phyloP scores from a whole-genome alignment of 1,284 basidiomycete species.

The Chalciporus sp. region DNA sequence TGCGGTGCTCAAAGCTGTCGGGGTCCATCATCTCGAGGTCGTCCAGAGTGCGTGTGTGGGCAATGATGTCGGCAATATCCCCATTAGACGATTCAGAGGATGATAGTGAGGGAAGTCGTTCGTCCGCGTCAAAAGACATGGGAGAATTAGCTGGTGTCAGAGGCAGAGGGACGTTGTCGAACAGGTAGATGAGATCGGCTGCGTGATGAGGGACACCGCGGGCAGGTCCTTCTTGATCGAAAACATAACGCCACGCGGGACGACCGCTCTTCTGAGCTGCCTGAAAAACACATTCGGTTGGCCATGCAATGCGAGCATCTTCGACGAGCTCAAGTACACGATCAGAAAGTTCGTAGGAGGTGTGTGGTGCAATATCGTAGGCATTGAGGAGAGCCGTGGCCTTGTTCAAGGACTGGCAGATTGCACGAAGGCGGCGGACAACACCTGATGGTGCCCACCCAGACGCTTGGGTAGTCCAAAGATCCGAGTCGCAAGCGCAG shows the following conservation, averaged over 20 bases:
- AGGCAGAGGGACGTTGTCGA: constrained; percentile 66
- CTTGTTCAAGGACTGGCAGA: constrained; percentile 67
- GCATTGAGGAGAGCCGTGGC: constrained; percentile 61
- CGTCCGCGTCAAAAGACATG: constrained; percentile 41
- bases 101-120: constrained; percentile 31
- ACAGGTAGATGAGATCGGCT: constrained; percentile 72
- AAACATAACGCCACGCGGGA: constrained; percentile 74
- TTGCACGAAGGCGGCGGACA: constrained; percentile 65
- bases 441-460: constrained; percentile 62
- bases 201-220: constrained; percentile 65
- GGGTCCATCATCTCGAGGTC: constrained; percentile 34
- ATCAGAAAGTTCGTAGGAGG: constrained; percentile 64
- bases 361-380: constrained; percentile 66
- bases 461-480: constrained; percentile 60
- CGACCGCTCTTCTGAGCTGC: constrained; percentile 50
- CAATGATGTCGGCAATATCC: constrained; percentile 33
- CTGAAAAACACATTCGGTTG: constrained; percentile 61
- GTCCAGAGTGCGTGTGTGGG: constrained; percentile 26
- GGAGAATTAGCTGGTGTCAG: constrained; percentile 37
- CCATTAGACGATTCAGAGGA: constrained; percentile 34
- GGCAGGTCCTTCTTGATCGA: constrained; percentile 74
- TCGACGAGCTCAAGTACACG: constrained; percentile 69
- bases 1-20: constrained; percentile 22
- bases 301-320: constrained; percentile 74
- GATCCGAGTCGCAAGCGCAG: constrained; percentile 61